Evolutionary conservation across 768 basidiomycete species (phyloP).

Genomic region (Lactarius hatsudake): DNA sequence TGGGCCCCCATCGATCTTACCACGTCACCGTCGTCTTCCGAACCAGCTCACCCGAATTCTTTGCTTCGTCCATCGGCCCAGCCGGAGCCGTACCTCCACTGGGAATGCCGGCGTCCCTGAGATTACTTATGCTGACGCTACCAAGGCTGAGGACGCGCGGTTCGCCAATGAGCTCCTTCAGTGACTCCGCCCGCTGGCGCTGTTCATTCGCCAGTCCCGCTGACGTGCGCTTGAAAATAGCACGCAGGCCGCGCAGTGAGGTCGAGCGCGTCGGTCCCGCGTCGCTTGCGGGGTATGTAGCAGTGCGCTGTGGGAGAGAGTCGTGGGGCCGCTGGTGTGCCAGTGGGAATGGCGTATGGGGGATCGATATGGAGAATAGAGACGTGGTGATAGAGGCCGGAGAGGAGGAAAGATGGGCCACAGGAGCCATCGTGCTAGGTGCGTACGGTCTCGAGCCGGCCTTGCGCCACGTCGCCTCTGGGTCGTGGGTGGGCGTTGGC

Average conservation of each 20-base stretch:
- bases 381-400: not conserved
- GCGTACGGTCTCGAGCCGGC: not conserved
- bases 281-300: not conserved
- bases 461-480: not conserved
- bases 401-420: not conserved
- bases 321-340: not conserved
- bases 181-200: constrained; percentile 19
- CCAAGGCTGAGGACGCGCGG: constrained; percentile 20
- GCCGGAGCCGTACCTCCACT: not conserved
- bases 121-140: constrained; percentile 14
- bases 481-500: not conserved
- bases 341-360: constrained; percentile 1
- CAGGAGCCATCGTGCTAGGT: not conserved
- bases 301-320: not conserved
- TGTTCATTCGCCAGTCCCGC: constrained; percentile 4
- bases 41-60: not conserved
- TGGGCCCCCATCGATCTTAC: not conserved
- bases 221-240: constrained; percentile 23
- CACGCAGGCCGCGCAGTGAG: constrained; percentile 16
- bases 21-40: not conserved
- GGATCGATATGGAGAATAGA: not conserved
- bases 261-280: constrained; percentile 1
- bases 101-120: constrained; percentile 8
- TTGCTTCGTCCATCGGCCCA: not conserved
- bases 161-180: constrained; percentile 19